These are phyloP conservation scores for Daldinia concentrica DNA, from an alignment of 495 filamentous ascomycete species.

Conservation along the genomic window DNA sequence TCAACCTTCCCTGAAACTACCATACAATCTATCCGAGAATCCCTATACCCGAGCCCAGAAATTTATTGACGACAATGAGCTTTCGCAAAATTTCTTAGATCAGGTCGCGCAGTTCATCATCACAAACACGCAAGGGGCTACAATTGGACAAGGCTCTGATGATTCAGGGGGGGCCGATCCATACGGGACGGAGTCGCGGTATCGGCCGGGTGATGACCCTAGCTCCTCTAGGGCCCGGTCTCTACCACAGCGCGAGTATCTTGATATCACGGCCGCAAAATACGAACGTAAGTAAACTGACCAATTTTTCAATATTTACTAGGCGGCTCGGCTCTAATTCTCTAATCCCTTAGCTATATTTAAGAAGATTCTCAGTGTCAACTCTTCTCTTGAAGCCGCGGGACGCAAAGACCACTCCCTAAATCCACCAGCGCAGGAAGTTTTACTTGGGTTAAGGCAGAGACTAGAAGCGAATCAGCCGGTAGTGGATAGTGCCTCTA, in stretches of 20 bases:
- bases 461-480: constrained; percentile 63
- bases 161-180: constrained; percentile 66
- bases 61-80: constrained; percentile 90
- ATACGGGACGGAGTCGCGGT: constrained; percentile 79
- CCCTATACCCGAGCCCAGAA: constrained; percentile 91
- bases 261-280: constrained; percentile 67
- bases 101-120: constrained; percentile 95
- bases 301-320: constrained; percentile 49
- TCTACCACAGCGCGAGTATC: constrained; percentile 84
- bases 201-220: constrained; percentile 69
- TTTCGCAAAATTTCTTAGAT: constrained; percentile 89
- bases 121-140: constrained; percentile 86
- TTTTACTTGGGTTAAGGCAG: constrained; percentile 63
- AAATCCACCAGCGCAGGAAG: constrained; percentile 72
- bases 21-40: constrained; percentile 92
- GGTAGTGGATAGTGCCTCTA: constrained; percentile 49
- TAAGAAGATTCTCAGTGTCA: constrained; percentile 79
- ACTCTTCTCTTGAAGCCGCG: constrained; percentile 68
- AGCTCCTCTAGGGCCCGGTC: constrained; percentile 63
- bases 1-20: constrained; percentile 90
- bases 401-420: constrained; percentile 78
- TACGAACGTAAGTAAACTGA: constrained; percentile 47
- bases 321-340: constrained; percentile 52
- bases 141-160: constrained; percentile 66
- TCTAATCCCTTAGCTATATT: constrained; percentile 63